Evolutionary conservation across 192 early-diverging fungal species (phyloP).

Genomic region (Chytriomyces sp.): DNA sequence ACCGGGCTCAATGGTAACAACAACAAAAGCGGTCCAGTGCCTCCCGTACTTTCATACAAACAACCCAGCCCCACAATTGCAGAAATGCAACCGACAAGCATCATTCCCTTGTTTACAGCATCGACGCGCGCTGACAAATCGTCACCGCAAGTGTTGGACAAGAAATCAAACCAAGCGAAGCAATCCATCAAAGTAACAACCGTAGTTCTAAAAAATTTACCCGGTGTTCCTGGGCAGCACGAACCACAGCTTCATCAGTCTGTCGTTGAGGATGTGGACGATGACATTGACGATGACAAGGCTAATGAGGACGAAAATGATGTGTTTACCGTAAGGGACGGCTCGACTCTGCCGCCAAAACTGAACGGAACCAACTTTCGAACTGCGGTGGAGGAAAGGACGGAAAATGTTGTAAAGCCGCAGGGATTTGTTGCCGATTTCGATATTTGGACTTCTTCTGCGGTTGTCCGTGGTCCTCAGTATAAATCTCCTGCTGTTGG

Average conservation of each 20-base stretch:
- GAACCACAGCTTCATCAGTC: too few relatives aligned
- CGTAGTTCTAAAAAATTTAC: constrained; percentile 13
- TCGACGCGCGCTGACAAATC: not conserved
- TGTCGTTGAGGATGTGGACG: too few relatives aligned
- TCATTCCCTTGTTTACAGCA: not conserved
- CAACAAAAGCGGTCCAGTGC: not conserved
- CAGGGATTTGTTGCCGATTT: not conserved
- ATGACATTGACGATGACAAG: not conserved
- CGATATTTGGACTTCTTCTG: not conserved
- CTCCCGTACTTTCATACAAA: not conserved
- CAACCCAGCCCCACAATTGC: not conserved
- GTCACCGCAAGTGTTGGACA: too few relatives aligned
- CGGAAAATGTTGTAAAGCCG: not conserved
- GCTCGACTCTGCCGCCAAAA: not conserved
- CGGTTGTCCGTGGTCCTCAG: not conserved
- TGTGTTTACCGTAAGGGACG: not conserved
- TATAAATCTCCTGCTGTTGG: too few relatives aligned
- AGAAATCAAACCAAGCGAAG: too few relatives aligned
- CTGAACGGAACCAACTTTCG: too few relatives aligned
- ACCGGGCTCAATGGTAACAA: not conserved
- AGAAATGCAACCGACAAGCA: not conserved
- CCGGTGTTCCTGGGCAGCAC: constrained; percentile 17
- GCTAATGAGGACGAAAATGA: not conserved
- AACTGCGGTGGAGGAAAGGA: too few relatives aligned
- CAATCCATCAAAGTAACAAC: too few relatives aligned